phyloP scores from a whole-genome alignment of 768 basidiomycete species.

The Daedaleopsis sinensis region DNA sequence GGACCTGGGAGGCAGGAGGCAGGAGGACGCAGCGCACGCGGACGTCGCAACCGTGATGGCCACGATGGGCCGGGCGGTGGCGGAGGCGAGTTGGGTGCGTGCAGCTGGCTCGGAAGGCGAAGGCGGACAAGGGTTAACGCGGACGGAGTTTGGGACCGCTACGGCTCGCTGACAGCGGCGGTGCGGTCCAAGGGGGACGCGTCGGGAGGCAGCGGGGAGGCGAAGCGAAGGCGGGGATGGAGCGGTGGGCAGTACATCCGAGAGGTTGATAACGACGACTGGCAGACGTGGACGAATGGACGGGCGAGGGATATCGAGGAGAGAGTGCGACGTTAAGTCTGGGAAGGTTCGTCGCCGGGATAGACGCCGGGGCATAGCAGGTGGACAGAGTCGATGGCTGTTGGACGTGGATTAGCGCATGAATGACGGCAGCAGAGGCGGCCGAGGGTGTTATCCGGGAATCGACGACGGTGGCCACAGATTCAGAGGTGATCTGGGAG shows the following conservation, averaged over 20 bases:
- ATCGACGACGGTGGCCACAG: constrained; percentile 10
- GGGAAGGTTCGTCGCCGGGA: not conserved
- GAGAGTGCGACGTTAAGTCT: not conserved
- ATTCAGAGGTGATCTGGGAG: not conserved
- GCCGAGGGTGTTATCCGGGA: constrained; percentile 11
- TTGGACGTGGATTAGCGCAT: not conserved
- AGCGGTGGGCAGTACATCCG: not conserved
- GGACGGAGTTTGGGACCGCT: not conserved
- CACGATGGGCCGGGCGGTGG: not conserved
- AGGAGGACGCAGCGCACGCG: too few relatives aligned
- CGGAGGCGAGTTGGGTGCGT: not conserved
- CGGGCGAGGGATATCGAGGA: not conserved
- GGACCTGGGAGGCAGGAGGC: too few relatives aligned
- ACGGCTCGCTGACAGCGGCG: not conserved
- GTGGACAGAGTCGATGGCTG: not conserved
- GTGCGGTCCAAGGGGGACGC: too few relatives aligned
- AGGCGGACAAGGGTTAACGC: not conserved
- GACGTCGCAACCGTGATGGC: too few relatives aligned
- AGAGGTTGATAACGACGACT: not conserved
- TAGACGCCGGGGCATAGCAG: not conserved
- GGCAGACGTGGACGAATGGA: not conserved
- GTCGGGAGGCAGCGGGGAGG: too few relatives aligned
- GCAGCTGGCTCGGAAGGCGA: not conserved
- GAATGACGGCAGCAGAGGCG: not conserved
- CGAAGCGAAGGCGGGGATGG: not conserved